Evolutionary conservation across 179 eudicot genomes (phyloP).

Genomic region (Beta corolliflora): DNA sequence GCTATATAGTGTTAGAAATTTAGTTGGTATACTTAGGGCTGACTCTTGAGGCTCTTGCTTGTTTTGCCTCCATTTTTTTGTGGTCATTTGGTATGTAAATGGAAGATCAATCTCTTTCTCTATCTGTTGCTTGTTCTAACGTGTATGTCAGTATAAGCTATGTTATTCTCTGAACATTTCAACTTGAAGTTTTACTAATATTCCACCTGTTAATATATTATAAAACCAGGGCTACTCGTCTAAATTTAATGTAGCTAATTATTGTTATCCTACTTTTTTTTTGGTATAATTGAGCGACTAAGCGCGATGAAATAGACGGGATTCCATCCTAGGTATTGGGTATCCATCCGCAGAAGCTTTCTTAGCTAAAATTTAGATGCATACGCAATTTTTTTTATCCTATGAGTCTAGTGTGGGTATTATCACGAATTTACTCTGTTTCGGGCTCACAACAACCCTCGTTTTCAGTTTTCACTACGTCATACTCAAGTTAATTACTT

Average conservation of each 20-base stretch:
- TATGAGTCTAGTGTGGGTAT: too few species aligned
- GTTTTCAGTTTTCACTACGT: background rate
- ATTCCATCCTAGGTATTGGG: too few species aligned
- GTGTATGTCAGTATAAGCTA: background rate
- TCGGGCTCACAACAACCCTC: too few species aligned
- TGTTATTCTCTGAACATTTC: background rate
- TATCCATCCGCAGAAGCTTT: too few species aligned
- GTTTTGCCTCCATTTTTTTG: slow-evolving; percentile 7
- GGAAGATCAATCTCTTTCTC: slow-evolving; percentile 12
- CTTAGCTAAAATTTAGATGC: too few species aligned
- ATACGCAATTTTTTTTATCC: too few species aligned
- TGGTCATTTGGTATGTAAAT: slow-evolving; percentile 3
- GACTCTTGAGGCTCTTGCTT: slow-evolving; percentile 17
- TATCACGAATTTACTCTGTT: background rate
- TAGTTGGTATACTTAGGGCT: slow-evolving; percentile 19
- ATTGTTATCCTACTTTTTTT: too few species aligned
- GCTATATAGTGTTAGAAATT: slow-evolving; percentile 2
- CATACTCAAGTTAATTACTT: background rate
- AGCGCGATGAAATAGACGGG: too few species aligned
- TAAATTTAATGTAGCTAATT: background rate
- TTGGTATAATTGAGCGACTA: too few species aligned
- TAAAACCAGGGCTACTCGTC: background rate
- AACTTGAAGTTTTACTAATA: background rate
- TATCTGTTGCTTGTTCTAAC: background rate
- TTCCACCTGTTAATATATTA: background rate